A percentile compares a stretch with the other conserved stretches of the same genome.
These are phyloP conservation scores for Lunularia cruciata DNA, from an alignment of 225 moss, liverwort and hornwort genomes.

Conservation along the genomic window DNA sequence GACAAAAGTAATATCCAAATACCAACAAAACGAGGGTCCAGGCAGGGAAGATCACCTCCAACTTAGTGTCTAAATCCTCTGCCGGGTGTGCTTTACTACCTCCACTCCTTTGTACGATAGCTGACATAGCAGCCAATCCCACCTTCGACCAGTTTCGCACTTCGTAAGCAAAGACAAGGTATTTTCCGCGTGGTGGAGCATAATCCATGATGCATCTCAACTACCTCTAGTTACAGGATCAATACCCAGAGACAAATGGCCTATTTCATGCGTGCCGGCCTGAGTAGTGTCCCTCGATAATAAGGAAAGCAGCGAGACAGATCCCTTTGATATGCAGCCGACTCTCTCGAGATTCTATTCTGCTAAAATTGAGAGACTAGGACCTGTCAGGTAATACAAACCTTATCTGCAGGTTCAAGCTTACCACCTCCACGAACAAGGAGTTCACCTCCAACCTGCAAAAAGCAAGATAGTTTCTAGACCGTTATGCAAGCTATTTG, in stretches of 20 bases:
- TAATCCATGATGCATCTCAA: too few relatives aligned
- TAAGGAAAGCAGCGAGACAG: too few relatives aligned
- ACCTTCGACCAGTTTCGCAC: conserved; percentile 26
- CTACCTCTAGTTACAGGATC: too few relatives aligned
- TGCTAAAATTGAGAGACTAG: too few relatives aligned
- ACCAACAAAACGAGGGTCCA: not conserved
- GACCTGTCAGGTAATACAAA: not conserved
- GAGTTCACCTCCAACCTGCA: conserved; percentile 41
- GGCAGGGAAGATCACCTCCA: conserved; percentile 29
- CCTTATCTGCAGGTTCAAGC: conserved; percentile 39
- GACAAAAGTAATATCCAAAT: not conserved
- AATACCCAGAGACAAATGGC: too few relatives aligned
- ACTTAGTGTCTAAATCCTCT: conserved; percentile 30
- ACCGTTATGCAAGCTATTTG: not conserved
- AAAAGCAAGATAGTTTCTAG: not conserved
- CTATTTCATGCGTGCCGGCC: too few relatives aligned
- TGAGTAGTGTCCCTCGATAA: too few relatives aligned
- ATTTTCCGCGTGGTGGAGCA: too few relatives aligned
- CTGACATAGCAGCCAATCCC: conserved; percentile 34
- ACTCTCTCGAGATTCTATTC: too few relatives aligned
- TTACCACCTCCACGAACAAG: conserved; percentile 39
- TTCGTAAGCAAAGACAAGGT: too few relatives aligned
- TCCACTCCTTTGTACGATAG: conserved; percentile 43
- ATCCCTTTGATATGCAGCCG: too few relatives aligned
- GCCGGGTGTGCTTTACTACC: conserved; percentile 38